Base-by-base conservation (phyloP, 164 flowering plant genomes). In the Magnolia kwangsiensis region DNA sequence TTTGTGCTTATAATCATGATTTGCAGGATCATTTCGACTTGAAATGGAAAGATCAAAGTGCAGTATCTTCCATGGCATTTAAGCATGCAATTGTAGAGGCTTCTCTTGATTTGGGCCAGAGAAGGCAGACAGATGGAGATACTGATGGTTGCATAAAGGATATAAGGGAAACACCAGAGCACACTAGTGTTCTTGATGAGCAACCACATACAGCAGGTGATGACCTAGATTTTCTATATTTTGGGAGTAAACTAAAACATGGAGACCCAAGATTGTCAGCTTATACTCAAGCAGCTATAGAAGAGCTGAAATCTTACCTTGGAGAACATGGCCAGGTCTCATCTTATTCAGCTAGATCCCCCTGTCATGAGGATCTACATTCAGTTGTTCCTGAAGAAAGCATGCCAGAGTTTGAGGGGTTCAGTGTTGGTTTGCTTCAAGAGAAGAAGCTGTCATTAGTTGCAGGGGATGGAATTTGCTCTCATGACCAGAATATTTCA, bases 361-460 rank as follows among this genome's bases (percentile, higher is more conserved):
- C 80, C n/a, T 63, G 23, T 71, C 49, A 31, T 24, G 79, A 51
- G 58, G 74, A 78, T 71, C 71, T 75, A 74, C 84, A 83, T 29
- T 66, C 72, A 70, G 55, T 72, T 61, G 75, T 71, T 72, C 51
- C 81, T 67, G 89, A 87, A 79, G 82, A 85, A 73, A 55, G 58
- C 67, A 78, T 80, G 86, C 94, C 97, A 50, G 89, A 80, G 71
- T 76, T 88, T 72, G 97, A 92, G 82, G 84, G 92, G 23, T 93
- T 91, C 82, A 72, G 81, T 49, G 50, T 90, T 50, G 77, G 73
- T 75, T 72, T 64, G 75, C 82, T 85, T 75, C 58, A 82, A 21
- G 87, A 80, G 69, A 73, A 37, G 4, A 37, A 37, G 45, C 45
- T 37, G 83, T n/a, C 86, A 80, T 37, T 72, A 45, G n/a, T 77